Evolutionary conservation across 768 basidiomycete genomes (phyloP), one percentile per base, ranked within the genome.

Genomic region (Leccinum fibrillosum): DNA sequence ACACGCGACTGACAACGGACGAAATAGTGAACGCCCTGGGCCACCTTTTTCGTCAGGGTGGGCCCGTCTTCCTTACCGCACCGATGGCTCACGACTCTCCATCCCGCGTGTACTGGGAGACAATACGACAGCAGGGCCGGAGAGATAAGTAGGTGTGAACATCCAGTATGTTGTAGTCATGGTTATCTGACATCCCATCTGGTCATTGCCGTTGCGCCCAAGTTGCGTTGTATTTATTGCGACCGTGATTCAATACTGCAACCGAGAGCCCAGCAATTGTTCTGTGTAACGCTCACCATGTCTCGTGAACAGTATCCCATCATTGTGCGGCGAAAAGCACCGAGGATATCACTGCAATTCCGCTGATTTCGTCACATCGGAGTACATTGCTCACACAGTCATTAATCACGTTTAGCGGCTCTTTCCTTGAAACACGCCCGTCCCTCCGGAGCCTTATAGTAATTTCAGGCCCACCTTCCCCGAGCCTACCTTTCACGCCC

Each of bases 361-460:
- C 39, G 39, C n/a, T 19, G 10, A 42, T 42, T 42, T 44, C 42
- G 42, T 44, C 42, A 44, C 42, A 44, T 42, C 39, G 17, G 37
- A 39, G 17, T 37, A 7, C 37, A 37, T 17, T 11, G 19, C 19
- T 44, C 42, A 44, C 42, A 44, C 42, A 44, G 10, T 44, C 42
- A 44, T 44, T 44, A 19, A 44, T 48, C 47, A 48, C 25, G 3
- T 48, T 25, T 23, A 13, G 23, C 47, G 47, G 47, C 48, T 68
- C 60, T 57, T 59, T 47, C 66, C 65, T 11, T 62, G 66, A 59
- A 68, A 68, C 63, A 44, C 32, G 49, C 45, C 5, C 47, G 1
- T 49, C 26, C 25, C 25, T 28, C 44, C 51, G 39, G 49, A 51
- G 49, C 53, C 55, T 64, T 30, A 56, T 55, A 35, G 25, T 49